Percentiles rank a stretch among this genome's conserved stretches.
Conservation (phyloP, 139 green algal species). For the Deuterostichococcus epilithicus region DNA sequence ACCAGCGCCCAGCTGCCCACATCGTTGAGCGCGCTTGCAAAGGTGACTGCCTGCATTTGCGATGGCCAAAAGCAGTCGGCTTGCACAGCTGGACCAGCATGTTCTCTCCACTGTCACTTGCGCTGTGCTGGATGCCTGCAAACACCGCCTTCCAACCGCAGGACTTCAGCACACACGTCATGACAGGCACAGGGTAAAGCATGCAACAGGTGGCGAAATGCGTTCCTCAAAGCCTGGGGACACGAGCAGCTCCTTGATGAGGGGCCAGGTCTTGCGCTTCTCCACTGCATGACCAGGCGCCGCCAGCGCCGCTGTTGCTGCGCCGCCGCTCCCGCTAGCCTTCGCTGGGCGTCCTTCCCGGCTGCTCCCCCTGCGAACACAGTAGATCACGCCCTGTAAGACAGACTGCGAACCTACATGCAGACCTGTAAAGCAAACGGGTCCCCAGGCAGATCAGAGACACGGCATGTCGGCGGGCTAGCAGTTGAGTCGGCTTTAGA, state of each 20-base stretch:
- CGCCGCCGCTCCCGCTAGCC: too few species aligned
- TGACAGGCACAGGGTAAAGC: too few species aligned
- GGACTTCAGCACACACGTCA: too few species aligned
- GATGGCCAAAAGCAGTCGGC: neutral
- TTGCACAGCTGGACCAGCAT: neutral
- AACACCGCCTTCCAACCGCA: too few species aligned
- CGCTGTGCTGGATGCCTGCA: constrained; percentile 28
- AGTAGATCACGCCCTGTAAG: too few species aligned
- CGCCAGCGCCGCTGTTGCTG: neutral
- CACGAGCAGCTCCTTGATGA: constrained; percentile 9
- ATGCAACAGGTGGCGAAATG: constrained; percentile 25
- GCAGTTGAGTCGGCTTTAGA: too few species aligned
- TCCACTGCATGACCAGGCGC: neutral
- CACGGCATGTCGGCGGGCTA: too few species aligned
- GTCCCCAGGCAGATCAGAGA: too few species aligned
- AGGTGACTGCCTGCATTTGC: constrained; percentile 59
- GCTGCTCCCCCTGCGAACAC: too few species aligned
- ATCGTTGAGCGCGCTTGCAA: constrained; percentile 81
- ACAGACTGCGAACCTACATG: too few species aligned
- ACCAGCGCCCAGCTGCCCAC: constrained; percentile 81
- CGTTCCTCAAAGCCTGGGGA: constrained; percentile 17
- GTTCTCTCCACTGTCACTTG: neutral
- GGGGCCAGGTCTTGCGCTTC: neutral
- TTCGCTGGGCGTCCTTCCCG: too few species aligned
- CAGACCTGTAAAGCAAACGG: too few species aligned